Evolutionary conservation across 192 early-diverging fungal species (phyloP).

Genomic region (Coemansia sp.): DNA sequence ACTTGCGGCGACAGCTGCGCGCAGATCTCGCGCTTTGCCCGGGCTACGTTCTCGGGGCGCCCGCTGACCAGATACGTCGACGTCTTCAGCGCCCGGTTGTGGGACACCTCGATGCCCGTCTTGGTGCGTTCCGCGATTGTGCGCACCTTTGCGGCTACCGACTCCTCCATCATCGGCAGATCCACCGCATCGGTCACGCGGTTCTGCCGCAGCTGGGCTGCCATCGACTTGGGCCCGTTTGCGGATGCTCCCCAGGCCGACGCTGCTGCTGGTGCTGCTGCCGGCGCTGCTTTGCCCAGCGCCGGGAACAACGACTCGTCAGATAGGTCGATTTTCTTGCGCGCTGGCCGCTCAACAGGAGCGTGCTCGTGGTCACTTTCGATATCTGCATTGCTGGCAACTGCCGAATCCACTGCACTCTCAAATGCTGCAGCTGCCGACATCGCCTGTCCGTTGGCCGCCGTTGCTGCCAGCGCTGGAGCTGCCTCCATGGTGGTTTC

Average conservation of each 20-base stretch:
- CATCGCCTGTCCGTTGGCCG: neutral
- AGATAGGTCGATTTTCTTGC: slow-evolving; percentile 25
- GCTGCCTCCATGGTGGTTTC: neutral
- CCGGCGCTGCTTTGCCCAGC: slow-evolving; percentile 58
- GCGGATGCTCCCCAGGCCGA: slow-evolving; percentile 35
- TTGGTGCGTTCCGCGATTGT: slow-evolving; percentile 63
- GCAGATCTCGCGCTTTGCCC: slow-evolving; percentile 76
- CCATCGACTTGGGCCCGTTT: slow-evolving; percentile 29
- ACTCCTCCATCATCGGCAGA: slow-evolving; percentile 41
- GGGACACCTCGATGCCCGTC: slow-evolving; percentile 82
- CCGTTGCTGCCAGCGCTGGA: slow-evolving; percentile 1
- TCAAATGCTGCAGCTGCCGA: slow-evolving; percentile 34
- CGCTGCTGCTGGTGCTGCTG: slow-evolving; percentile 41
- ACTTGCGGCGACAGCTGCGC: slow-evolving; percentile 69
- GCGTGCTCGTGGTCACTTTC: slow-evolving; percentile 5
- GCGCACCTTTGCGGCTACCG: slow-evolving; percentile 58
- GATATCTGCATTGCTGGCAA: slow-evolving; percentile 22
- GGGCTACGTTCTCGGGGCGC: slow-evolving; percentile 69
- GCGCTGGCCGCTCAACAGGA: neutral
- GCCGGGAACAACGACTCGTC: slow-evolving; percentile 72
- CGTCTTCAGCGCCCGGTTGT: slow-evolving; percentile 64
- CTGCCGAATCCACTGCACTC: slow-evolving; percentile 36
- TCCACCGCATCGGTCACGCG: slow-evolving; percentile 59
- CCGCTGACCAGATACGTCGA: slow-evolving; percentile 86
- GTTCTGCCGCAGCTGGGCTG: slow-evolving; percentile 37